Conservation (phyloP, 129 eudicot genomes). For the Saussurea involucrata region DNA sequence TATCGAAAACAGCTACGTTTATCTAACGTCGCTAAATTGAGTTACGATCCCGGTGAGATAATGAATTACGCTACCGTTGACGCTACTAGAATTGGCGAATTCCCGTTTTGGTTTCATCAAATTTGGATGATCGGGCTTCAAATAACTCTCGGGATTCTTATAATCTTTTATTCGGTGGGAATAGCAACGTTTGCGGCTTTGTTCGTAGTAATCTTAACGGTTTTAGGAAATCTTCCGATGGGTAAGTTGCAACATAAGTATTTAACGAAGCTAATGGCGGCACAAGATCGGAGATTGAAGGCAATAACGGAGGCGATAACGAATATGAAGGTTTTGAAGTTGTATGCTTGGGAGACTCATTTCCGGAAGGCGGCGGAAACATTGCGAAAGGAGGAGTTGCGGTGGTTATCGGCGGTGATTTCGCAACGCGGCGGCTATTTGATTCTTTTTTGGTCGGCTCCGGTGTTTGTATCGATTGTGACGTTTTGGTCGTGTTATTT, state of each 20-base stretch:
- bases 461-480: conserved; percentile 32
- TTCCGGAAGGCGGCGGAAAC: conserved; percentile 34
- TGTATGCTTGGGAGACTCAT: conserved; percentile 68
- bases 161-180: conserved; percentile 44
- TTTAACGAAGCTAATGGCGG: conserved; percentile 45
- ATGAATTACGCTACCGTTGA: conserved; percentile 59
- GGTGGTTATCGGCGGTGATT: conserved; percentile 33
- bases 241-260: conserved; percentile 49
- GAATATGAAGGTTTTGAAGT: conserved; percentile 59
- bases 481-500: conserved; percentile 55
- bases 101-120: conserved; percentile 56
- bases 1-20: conserved; percentile 52
- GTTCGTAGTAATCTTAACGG: conserved; percentile 29
- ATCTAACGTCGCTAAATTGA: conserved; percentile 41
- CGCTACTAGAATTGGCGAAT: conserved; percentile 59
- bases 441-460: conserved; percentile 52
- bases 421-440: conserved; percentile 36
- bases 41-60: conserved; percentile 55
- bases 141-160: conserved; percentile 38
- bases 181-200: conserved; percentile 49
- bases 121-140: conserved; percentile 56
- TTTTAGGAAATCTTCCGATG: conserved; percentile 48
- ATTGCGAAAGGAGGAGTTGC: conserved; percentile 37
- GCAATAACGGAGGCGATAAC: conserved; percentile 53
- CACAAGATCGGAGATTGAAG: conserved; percentile 53